These are phyloP conservation scores for Coemansia sp. DNA, from an alignment of 192 early-diverging fungal genomes.

Conservation along the genomic window DNA sequence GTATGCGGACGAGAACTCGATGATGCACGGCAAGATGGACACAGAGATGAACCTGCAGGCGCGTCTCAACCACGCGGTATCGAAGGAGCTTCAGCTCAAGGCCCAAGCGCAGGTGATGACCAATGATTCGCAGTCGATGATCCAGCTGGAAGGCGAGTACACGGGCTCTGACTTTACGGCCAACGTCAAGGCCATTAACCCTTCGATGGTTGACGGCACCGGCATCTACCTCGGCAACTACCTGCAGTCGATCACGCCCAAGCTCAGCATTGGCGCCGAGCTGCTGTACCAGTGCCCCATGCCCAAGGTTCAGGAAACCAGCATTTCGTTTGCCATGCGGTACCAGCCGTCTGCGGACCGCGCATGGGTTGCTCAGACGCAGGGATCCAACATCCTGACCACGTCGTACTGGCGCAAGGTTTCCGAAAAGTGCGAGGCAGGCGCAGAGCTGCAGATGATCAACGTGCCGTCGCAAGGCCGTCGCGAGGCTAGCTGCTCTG, in stretches of 20 bases:
- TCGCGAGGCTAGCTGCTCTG: conserved; percentile 87
- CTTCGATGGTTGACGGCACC: conserved; percentile 84
- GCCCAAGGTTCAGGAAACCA: conserved; percentile 76
- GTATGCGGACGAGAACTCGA: conserved; percentile 75
- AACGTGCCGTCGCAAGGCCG: conserved; percentile 63
- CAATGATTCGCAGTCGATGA: conserved; percentile 81
- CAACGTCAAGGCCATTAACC: conserved; percentile 94
- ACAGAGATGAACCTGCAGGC: conserved; percentile 86
- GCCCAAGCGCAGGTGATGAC: conserved; percentile 65
- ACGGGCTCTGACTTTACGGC: conserved; percentile 83
- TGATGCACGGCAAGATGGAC: conserved; percentile 94
- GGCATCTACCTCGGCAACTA: conserved; percentile 87
- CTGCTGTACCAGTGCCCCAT: conserved; percentile 80
- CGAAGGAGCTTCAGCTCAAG: conserved; percentile 63
- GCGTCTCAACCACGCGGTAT: conserved; percentile 80
- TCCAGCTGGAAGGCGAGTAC: conserved; percentile 92
- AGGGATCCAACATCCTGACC: conserved; percentile 67
- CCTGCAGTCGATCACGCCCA: conserved; percentile 84
- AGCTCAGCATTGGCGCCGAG: conserved; percentile 84
- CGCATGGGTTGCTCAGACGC: conserved; percentile 68
- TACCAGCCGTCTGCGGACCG: conserved; percentile 67
- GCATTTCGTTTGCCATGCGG: conserved; percentile 69
- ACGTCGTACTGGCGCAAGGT: conserved; percentile 88
- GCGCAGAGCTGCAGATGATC: conserved; percentile 81
- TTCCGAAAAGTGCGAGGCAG: conserved; percentile 92